phyloP scores from a whole-genome alignment of 2,329 filamentous ascomycete species.

The Epichloe amarillans region DNA sequence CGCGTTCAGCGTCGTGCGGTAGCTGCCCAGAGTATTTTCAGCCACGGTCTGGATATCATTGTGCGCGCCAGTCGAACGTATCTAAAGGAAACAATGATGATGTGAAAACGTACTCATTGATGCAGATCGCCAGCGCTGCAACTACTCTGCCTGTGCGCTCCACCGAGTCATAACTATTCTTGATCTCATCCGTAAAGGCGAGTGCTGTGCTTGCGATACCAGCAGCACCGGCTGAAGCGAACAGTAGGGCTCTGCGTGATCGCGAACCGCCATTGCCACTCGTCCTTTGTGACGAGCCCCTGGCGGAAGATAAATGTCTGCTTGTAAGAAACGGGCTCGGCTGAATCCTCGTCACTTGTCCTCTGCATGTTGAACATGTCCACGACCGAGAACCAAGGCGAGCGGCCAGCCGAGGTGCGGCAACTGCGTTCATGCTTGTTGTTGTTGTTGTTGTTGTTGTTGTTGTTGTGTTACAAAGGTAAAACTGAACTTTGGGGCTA shows the following conservation, averaged over 20 bases:
- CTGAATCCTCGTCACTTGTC: conserved; percentile 22
- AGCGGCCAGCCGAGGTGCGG: conserved; percentile 24
- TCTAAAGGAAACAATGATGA: conserved; percentile 3
- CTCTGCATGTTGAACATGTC: conserved; percentile 34
- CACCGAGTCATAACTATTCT: conserved; percentile 59
- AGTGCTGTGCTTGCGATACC: conserved; percentile 34
- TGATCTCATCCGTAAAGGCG: conserved; percentile 55
- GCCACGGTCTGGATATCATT: background rate
- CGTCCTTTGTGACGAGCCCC: conserved; percentile 10
- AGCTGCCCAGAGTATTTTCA: conserved; percentile 38
- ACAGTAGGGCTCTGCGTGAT: conserved; percentile 24
- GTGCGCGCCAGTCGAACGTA: background rate
- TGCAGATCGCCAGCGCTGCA: conserved; percentile 61
- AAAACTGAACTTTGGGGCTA: background rate
- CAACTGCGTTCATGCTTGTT: conserved; percentile 27
- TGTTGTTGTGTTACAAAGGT: conserved; percentile 6
- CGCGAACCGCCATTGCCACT: conserved; percentile 8
- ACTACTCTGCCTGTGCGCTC: conserved; percentile 71
- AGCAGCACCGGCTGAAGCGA: conserved; percentile 38
- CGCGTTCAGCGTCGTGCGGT: conserved; percentile 69
- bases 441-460: too few species aligned
- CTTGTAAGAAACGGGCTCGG: conserved; percentile 13
- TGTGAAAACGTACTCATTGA: conserved; percentile 57
- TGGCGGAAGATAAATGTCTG: conserved; percentile 19
- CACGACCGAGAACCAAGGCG: conserved; percentile 27